phyloP scores from a whole-genome alignment of 2,329 filamentous ascomycete species.

The Gnomoniopsis sp. region DNA sequence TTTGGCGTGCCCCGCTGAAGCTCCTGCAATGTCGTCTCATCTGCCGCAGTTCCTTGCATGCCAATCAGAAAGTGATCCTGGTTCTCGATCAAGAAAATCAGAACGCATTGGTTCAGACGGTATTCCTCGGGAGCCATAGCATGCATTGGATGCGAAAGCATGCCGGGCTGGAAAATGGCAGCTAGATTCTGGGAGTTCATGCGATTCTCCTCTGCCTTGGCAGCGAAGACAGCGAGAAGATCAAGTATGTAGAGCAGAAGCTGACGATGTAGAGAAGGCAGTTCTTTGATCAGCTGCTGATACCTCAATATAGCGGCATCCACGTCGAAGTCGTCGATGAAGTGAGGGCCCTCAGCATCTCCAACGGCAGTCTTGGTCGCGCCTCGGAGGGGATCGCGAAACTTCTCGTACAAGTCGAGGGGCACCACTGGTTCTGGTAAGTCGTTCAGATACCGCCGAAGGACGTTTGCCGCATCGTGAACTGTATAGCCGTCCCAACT shows the following conservation, averaged over 20 bases:
- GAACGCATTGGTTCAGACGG: conserved; percentile 88
- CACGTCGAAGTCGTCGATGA: conserved; percentile 71
- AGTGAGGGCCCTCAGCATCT: conserved; percentile 65
- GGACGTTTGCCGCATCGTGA: conserved; percentile 94
- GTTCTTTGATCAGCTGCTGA: conserved; percentile 85
- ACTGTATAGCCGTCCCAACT: conserved; percentile 98
- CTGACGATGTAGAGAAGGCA: conserved; percentile 90
- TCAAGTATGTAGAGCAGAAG: conserved; percentile 94
- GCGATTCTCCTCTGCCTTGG: conserved; percentile 92
- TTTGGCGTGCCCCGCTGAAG: conserved; percentile 67
- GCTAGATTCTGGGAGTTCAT: conserved; percentile 95
- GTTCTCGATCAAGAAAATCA: conserved; percentile 97
- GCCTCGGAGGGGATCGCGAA: conserved; percentile 75
- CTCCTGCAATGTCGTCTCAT: conserved; percentile 67
- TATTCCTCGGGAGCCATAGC: conserved; percentile 97
- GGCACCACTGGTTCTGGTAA: conserved; percentile 96
- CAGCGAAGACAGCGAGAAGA: conserved; percentile 91
- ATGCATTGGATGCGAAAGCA: conserved; percentile 89
- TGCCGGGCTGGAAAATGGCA: conserved; percentile 95
- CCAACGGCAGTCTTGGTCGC: conserved; percentile 70
- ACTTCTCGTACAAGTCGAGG: conserved; percentile 86
- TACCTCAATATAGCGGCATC: conserved; percentile 76
- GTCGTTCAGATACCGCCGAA: conserved; percentile 92
- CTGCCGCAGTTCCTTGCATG: conserved; percentile 98
- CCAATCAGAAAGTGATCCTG: conserved; percentile 98